Evolutionary conservation across 2,329 filamentous ascomycete genomes (phyloP), one percentile per base, ranked within the genome.

Genomic region (Cladosporium sp.): DNA sequence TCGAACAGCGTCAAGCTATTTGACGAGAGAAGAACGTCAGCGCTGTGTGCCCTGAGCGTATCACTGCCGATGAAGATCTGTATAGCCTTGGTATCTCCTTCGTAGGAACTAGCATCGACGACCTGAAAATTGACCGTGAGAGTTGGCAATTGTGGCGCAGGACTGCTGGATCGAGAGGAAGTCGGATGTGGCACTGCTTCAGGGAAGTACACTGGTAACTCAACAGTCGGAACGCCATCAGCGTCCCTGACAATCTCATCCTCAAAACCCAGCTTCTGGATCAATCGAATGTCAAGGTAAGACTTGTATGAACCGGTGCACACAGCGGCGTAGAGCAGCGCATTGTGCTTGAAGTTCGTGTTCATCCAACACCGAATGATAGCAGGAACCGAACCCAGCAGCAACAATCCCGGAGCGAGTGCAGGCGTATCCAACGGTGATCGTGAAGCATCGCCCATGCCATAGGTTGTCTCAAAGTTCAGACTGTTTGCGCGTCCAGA

Each of bases 331-430:
- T 97, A 97, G 4, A 96, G 76, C 13, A 97, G 78, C 8, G 89
- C 86, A 57, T 86, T 84, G 64, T 95, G 92, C 12, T 90, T 92
- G 70, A 95, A 97, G 61, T 88, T 85, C 30, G 84, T 86, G 20
- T 88, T 92, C 59, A 97, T 76, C 91, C 93, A 97, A 72, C 93
- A 98, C 54, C 93, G 85, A 51, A 97, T 88, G 57, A 98, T 95
- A 25, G 90, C 88, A 5, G 93, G 93, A 5, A 95, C 90, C 6
- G 91, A 86, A 11, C 92, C 90, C 13, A 96, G 76, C 46, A 95
- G 79, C 65, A 90, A 89, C 52, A 96, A 77, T 7, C 89, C 88
- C 30, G 90, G 88, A 15, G 91, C 88, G 36, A 92, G 86, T 36
- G 80, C 82, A 20, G 85, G 84, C 20, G 84, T 81, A 49, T 88